Base-by-base conservation (phyloP, 2,329 filamentous ascomycete species). In the Dothiorella sarmentorum region DNA sequence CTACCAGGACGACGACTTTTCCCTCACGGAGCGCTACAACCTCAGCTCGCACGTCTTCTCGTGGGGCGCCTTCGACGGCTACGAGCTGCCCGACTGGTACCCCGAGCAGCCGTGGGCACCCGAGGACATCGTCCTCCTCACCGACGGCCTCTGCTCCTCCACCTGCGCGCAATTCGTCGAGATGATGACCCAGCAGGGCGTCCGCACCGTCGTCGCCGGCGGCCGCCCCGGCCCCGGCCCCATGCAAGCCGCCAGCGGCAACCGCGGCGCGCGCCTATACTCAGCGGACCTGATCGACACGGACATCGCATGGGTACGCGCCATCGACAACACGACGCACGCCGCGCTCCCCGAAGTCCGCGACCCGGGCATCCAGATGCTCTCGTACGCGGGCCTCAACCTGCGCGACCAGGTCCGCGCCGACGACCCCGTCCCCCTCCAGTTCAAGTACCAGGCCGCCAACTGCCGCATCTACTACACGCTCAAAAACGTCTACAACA, bases 201-300 rank as follows among this genome's bases (percentile, higher is more conserved):
- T 85, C 2, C 78, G 78, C 60, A 80, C 79, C 9, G 74, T 86
- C 37, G 73, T 75, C 3, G 72, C 82, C 35, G 85, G 85, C 4
- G 85, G 85, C 2, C 78, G 80, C 0, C 84, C 85, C 0, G 67
- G 70, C 4, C 64, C 73, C 0, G 71, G 69, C 0, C 77, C 79
- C 0, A 86, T 87, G 75, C 84, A 87, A 71, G 80, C 77, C 2
- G 76, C 84, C 15, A 80, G 83, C 13, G 86, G 85, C 15, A 79
- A 80, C 31, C 82, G 85, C 61, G 85, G 85, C 17, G 69, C 72
- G 0, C 68, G 75, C 60, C 67, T 75, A 2, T 67, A 65, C 60
- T 61, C 61, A 33, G 63, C 63, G 66, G 58, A 73, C 72, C 45
- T 68, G 65, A 49, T 71, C 64, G 22, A 73, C 68, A n/a, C 70